A percentile compares a stretch with the other conserved stretches of the same genome.
phyloP scores from a whole-genome alignment of 2,329 filamentous ascomycete species.

The Colletotrichum abscissum region DNA sequence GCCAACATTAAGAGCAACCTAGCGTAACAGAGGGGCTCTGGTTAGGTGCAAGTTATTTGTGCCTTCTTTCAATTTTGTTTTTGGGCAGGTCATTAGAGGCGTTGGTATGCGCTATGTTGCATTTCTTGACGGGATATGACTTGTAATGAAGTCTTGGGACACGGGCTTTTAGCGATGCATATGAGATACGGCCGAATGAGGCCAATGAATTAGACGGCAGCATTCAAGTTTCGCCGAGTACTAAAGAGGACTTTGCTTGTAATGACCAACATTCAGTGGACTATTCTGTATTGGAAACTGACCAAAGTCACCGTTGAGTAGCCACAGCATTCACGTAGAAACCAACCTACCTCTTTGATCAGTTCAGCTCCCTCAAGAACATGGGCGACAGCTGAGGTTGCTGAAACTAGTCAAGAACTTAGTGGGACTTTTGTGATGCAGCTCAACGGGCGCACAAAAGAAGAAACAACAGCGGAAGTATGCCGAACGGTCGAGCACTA shows the following conservation, averaged over 20 bases:
- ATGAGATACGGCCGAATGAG: neutral
- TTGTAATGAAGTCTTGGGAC: neutral
- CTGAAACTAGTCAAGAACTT: neutral
- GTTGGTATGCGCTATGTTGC: neutral
- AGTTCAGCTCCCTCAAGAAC: neutral
- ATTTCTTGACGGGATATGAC: neutral
- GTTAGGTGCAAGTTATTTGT: neutral
- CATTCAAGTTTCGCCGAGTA: neutral
- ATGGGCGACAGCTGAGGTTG: neutral
- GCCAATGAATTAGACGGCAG: neutral
- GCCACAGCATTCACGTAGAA: neutral
- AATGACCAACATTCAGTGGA: neutral
- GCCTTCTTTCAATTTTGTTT: neutral
- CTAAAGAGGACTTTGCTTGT: neutral
- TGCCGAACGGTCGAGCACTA: neutral
- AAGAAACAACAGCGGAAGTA: neutral
- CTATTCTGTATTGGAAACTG: neutral
- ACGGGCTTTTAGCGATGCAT: neutral
- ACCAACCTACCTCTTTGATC: neutral
- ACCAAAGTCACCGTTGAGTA: neutral
- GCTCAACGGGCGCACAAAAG: neutral
- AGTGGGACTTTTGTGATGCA: neutral
- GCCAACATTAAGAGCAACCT: slow-evolving; percentile 61
- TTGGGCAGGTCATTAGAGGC: neutral
- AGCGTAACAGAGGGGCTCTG: neutral